These are phyloP conservation scores for Pleurotus tuoliensis DNA, from an alignment of 768 basidiomycete genomes.

Conservation along the genomic window DNA sequence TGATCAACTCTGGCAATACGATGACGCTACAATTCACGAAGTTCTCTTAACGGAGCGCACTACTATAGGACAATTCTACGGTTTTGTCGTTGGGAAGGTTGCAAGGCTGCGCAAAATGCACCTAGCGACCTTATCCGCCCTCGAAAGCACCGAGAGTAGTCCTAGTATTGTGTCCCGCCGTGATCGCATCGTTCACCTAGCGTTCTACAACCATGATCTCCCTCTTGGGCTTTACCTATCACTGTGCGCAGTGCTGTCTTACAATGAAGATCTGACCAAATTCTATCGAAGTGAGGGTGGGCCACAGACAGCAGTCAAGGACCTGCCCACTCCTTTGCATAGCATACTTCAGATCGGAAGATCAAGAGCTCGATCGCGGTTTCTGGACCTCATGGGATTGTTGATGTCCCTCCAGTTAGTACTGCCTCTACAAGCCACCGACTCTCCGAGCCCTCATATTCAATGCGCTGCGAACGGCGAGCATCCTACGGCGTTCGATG, in stretches of 20 bases:
- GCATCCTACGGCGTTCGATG: conserved; percentile 44
- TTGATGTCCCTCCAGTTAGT: conserved; percentile 56
- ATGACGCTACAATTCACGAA: conserved; percentile 53
- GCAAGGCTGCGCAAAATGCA: conserved; percentile 65
- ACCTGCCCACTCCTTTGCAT: conserved; percentile 49
- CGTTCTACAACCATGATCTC: conserved; percentile 61
- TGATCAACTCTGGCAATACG: conserved; percentile 49
- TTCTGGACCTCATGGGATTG: conserved; percentile 60
- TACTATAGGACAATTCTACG: conserved; percentile 70
- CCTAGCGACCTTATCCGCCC: conserved; percentile 42
- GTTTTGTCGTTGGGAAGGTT: conserved; percentile 66
- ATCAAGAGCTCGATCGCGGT: conserved; percentile 52
- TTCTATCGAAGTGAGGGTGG: conserved; percentile 49
- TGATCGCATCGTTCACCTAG: conserved; percentile 54
- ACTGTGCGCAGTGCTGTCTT: conserved; percentile 51
- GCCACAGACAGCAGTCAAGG: conserved; percentile 42
- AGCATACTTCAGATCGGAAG: conserved; percentile 54
- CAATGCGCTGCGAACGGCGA: conserved; percentile 38
- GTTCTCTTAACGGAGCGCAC: conserved; percentile 66
- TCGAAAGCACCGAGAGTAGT: conserved; percentile 37
- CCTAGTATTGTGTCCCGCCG: conserved; percentile 46
- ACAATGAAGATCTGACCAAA: conserved; percentile 53
- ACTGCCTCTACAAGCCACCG: conserved; percentile 50
- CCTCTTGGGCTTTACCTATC: conserved; percentile 64
- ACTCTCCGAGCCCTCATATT: conserved; percentile 37